Evolutionary conservation across 208 protist genomes (phyloP).

Genomic region (Wallacemonas sp.): DNA sequence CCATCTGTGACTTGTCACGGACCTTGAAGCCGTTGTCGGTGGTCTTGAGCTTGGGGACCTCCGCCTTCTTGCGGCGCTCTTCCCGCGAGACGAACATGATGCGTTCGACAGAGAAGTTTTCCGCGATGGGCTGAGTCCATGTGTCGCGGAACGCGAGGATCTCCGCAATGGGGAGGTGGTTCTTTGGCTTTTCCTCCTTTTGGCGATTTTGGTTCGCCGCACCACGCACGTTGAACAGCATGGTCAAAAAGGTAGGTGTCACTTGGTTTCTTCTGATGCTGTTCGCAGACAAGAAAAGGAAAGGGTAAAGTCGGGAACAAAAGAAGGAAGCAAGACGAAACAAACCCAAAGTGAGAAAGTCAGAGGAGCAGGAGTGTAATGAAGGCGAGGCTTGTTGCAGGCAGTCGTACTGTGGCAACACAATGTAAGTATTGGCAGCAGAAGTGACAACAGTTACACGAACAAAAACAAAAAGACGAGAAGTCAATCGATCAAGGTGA

Average conservation of each 20-base stretch:
- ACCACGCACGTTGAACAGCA: constrained; percentile 79
- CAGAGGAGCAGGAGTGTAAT: background rate
- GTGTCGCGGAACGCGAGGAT: constrained; percentile 88
- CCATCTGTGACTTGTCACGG: constrained; percentile 66
- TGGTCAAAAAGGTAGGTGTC: constrained; percentile 14
- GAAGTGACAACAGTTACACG: no score
- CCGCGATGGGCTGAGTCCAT: constrained; percentile 53
- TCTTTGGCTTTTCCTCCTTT: constrained; percentile 74
- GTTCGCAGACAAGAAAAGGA: constrained; percentile 20
- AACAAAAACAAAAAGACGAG: no score
- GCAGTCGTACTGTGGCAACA: no score
- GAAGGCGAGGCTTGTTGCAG: background rate
- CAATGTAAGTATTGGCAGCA: no score
- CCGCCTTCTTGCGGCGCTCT: constrained; percentile 63
- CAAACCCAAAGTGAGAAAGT: constrained; percentile 9
- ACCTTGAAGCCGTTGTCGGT: constrained; percentile 86
- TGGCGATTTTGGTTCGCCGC: constrained; percentile 37
- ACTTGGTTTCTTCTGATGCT: no score
- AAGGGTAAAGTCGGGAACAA: constrained; percentile 14
- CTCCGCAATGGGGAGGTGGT: constrained; percentile 71
- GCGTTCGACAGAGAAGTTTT: constrained; percentile 75
- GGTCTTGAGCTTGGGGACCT: constrained; percentile 75
- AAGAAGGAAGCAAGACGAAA: background rate
- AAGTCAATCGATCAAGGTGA: no score
- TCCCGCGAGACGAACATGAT: constrained; percentile 53